Percentiles rank a stretch among this genome's conserved stretches.
Evolutionary conservation across 2,329 filamentous ascomycete species (phyloP).

Genomic region (Claviceps purpurea): DNA sequence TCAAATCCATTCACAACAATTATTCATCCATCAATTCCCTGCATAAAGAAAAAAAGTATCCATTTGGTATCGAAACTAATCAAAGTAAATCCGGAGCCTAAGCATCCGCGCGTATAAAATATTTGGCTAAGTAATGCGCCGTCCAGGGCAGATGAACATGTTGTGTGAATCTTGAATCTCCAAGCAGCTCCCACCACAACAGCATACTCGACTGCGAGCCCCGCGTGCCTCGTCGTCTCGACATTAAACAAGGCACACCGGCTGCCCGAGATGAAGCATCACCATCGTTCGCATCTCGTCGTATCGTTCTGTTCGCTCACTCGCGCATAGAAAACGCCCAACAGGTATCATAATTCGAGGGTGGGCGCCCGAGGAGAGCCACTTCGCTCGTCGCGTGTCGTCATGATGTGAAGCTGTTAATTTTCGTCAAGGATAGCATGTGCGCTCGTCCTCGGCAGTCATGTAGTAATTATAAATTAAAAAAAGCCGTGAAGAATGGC

Average conservation of each 20-base stretch:
- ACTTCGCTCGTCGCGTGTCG: conserved; percentile 4
- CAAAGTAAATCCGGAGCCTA: conserved; percentile 11
- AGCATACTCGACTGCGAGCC: background rate
- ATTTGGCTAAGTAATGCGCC: conserved; percentile 7
- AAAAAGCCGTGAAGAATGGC: background rate
- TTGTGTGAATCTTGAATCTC: conserved; percentile 8
- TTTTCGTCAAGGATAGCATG: conserved; percentile 7
- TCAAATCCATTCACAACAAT: no score
- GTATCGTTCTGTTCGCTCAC: conserved; percentile 4
- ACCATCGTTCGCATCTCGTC: conserved; percentile 7
- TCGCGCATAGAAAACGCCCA: conserved; percentile 2
- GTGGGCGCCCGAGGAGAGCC: background rate
- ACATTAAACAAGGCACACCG: background rate
- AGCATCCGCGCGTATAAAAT: conserved; percentile 7
- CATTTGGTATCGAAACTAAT: conserved; percentile 14
- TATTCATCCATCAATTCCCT: background rate
- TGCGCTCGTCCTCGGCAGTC: conserved; percentile 7
- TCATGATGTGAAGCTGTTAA: conserved; percentile 5
- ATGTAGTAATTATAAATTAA: conserved; percentile 5
- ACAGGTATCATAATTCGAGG: background rate
- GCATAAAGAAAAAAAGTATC: background rate
- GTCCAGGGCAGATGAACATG: conserved; percentile 5
- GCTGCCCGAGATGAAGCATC: conserved; percentile 1
- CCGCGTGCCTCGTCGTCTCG: background rate
- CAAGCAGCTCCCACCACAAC: background rate